phyloP scores from a whole-genome alignment of 1,284 basidiomycete species.

The Apiotrichum gracile region DNA sequence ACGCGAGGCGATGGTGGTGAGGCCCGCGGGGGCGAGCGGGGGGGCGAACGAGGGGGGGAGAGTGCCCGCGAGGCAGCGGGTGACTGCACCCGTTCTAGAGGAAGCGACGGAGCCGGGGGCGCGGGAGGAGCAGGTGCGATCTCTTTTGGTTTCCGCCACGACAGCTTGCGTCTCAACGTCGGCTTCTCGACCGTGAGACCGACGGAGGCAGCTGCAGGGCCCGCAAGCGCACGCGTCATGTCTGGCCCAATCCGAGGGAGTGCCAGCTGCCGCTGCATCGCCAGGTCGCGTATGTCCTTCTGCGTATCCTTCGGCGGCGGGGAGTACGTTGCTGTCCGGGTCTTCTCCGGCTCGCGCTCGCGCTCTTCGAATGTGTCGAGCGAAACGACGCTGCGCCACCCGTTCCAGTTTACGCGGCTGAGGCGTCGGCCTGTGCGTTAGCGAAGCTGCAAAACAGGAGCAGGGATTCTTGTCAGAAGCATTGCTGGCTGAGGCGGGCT shows the following conservation, averaged over 20 bases:
- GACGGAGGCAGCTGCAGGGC: not conserved
- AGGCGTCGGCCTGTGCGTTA: not conserved
- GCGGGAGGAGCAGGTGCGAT: not conserved
- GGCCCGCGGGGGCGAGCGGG: not conserved
- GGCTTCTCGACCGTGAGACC: not conserved
- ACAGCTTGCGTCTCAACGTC: not conserved
- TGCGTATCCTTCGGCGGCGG: not conserved
- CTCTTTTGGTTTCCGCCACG: not conserved
- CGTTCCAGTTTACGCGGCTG: not conserved
- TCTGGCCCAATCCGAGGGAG: not conserved
- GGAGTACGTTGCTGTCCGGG: no score
- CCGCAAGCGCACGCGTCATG: not conserved
- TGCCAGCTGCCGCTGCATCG: not conserved
- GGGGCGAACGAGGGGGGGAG: not conserved
- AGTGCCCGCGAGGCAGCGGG: not conserved
- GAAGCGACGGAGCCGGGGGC: no score
- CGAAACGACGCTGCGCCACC: not conserved
- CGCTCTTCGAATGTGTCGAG: conserved; percentile 1
- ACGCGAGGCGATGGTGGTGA: not conserved
- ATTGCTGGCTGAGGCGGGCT: no score
- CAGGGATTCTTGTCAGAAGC: no score
- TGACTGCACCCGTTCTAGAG: no score
- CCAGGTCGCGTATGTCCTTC: no score
- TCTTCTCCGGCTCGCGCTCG: no score
- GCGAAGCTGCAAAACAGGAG: not conserved